Evolutionary conservation across 441 rosid genomes (phyloP).

Genomic region (Pelargonium exstipulatum): DNA sequence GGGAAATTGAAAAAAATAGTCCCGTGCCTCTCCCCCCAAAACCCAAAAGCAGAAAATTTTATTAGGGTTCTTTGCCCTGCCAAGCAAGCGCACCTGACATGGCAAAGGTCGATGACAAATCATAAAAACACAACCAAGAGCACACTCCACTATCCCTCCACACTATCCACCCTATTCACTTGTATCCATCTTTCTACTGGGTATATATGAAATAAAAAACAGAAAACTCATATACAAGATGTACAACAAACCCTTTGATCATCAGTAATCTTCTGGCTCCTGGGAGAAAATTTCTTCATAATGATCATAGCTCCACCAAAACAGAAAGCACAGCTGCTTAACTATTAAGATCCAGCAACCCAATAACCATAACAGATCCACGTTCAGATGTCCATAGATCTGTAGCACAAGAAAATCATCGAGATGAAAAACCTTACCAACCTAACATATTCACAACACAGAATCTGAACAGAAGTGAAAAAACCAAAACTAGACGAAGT

Average conservation of each 20-base stretch:
- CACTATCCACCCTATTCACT: neutral
- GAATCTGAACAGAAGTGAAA: neutral
- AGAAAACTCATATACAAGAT: neutral
- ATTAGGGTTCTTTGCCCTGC: constrained; percentile 18
- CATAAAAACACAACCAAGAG: neutral
- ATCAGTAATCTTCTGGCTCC: neutral
- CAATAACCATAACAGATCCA: neutral
- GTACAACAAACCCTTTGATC: constrained; percentile 1
- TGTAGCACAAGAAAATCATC: neutral
- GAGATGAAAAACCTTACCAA: too few species aligned
- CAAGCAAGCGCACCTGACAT: constrained; percentile 34
- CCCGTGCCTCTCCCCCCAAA: constrained; percentile 20
- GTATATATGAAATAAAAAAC: neutral
- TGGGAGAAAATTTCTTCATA: neutral
- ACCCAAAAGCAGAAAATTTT: constrained; percentile 12
- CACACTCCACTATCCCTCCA: neutral
- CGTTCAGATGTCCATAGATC: neutral
- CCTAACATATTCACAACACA: neutral
- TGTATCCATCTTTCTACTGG: neutral
- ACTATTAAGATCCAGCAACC: neutral
- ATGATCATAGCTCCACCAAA: neutral
- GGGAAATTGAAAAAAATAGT: neutral
- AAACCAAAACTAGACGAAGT: too few species aligned
- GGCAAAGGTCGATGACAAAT: constrained; percentile 21
- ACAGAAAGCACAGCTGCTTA: neutral